Percentiles rank a stretch among this genome's conserved stretches.
Conservation (phyloP, 768 basidiomycete genomes). For the Mycena rebaudengoi region DNA sequence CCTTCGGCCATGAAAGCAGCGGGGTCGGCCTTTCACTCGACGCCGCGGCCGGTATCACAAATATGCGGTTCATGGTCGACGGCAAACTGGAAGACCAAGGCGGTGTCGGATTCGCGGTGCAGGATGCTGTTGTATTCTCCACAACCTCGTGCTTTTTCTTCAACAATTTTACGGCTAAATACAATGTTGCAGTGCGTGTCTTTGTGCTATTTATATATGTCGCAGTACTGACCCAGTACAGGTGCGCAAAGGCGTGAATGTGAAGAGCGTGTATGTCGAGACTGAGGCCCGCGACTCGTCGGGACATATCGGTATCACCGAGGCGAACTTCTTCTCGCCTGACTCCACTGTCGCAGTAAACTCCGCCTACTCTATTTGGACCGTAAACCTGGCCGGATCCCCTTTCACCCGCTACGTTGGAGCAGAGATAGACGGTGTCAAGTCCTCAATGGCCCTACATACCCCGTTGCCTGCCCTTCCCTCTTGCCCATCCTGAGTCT, state of each 20-base stretch:
- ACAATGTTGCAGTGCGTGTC: slow-evolving; percentile 11
- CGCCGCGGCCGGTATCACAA: slow-evolving; percentile 1
- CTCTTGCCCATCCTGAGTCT: slow-evolving; percentile 3
- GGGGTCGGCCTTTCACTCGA: not conserved
- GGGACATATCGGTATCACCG: not conserved
- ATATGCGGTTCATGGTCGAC: slow-evolving; percentile 9
- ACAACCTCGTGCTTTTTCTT: slow-evolving; percentile 4
- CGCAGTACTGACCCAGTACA: not conserved
- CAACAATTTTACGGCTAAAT: not conserved
- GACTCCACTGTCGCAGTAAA: not conserved
- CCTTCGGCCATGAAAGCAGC: not conserved
- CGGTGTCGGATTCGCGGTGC: slow-evolving; percentile 9
- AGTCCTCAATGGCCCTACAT: slow-evolving; percentile 4
- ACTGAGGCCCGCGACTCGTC: not conserved
- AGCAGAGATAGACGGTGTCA: slow-evolving; percentile 8
- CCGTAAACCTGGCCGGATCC: not conserved
- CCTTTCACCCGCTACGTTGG: slow-evolving; percentile 6
- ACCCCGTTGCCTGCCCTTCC: slow-evolving; percentile 8
- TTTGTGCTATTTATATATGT: not conserved
- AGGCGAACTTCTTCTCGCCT: not conserved
- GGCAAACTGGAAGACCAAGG: slow-evolving; percentile 10
- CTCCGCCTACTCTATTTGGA: slow-evolving; percentile 13
- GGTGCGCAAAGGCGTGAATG: slow-evolving; percentile 10
- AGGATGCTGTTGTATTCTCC: slow-evolving; percentile 6
- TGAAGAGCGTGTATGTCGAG: slow-evolving; percentile 10